A percentile compares a stretch with the other conserved stretches of the same genome.
Conservation (phyloP, 2,329 filamentous ascomycete species). For the Cladosporium sp. region DNA sequence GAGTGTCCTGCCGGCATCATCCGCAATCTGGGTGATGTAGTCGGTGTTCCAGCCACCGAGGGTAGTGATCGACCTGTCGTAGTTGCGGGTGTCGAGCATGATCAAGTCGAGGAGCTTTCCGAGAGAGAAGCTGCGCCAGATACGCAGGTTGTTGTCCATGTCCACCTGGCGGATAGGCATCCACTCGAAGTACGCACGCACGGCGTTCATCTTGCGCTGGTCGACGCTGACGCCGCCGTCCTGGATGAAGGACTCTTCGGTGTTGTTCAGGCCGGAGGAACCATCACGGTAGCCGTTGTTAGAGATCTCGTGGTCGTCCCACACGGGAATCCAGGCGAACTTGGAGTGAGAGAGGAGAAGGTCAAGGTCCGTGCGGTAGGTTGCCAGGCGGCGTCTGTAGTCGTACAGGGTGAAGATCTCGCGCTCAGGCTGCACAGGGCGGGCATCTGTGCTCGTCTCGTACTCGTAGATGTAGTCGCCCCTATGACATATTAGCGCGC, state of each 20-base stretch:
- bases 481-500: slow-evolving; percentile 11
- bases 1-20: slow-evolving; percentile 24
- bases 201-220: slow-evolving; percentile 43
- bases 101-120: slow-evolving; percentile 38
- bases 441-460: slow-evolving; percentile 30
- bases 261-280: slow-evolving; percentile 36
- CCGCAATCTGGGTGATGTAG: slow-evolving; percentile 21
- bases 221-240: slow-evolving; percentile 37
- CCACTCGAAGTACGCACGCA: slow-evolving; percentile 39
- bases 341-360: slow-evolving; percentile 34
- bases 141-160: slow-evolving; percentile 39
- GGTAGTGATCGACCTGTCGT: slow-evolving; percentile 39
- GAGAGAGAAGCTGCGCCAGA: slow-evolving; percentile 38
- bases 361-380: slow-evolving; percentile 37
- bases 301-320: slow-evolving; percentile 34
- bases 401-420: slow-evolving; percentile 39
- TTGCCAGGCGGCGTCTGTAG: slow-evolving; percentile 38
- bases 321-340: slow-evolving; percentile 40
- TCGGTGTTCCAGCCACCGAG: slow-evolving; percentile 48
- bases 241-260: slow-evolving; percentile 35
- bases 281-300: slow-evolving; percentile 40
- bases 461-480: slow-evolving; percentile 42
- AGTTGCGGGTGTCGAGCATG: slow-evolving; percentile 39
- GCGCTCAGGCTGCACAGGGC: slow-evolving; percentile 27
- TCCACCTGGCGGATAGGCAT: slow-evolving; percentile 39